Conservation (phyloP, 352 stramenopile genomes). For the Globisporangium takayamanum region DNA sequence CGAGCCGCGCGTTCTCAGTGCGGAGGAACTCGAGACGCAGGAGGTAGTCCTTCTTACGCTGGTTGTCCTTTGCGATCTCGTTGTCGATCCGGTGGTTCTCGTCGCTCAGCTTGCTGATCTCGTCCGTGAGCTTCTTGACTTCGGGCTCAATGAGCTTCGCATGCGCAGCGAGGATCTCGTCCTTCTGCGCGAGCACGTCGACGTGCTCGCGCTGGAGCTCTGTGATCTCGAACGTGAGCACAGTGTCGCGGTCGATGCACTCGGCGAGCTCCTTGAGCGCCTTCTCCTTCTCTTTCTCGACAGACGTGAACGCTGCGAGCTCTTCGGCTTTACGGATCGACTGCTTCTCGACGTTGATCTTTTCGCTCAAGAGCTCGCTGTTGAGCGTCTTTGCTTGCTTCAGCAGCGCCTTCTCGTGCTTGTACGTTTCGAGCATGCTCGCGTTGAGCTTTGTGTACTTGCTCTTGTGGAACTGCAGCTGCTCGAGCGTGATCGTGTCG, state of each 20-base stretch:
- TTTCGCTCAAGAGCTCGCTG: slow-evolving; percentile 75
- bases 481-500: slow-evolving; percentile 73
- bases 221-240: slow-evolving; percentile 83
- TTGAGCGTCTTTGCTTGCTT: slow-evolving; percentile 82
- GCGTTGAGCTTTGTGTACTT: slow-evolving; percentile 69
- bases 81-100: slow-evolving; percentile 61
- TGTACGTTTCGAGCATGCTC: slow-evolving; percentile 71
- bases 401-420: slow-evolving; percentile 74
- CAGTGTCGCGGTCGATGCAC: slow-evolving; percentile 69
- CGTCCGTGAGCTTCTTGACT: slow-evolving; percentile 58
- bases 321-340: slow-evolving; percentile 80
- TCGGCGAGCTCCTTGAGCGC: slow-evolving; percentile 73
- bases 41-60: slow-evolving; percentile 60
- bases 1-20: slow-evolving; percentile 55
- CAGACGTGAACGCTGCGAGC: slow-evolving; percentile 52
- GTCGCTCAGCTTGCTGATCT: slow-evolving; percentile 58
- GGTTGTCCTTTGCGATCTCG: slow-evolving; percentile 63
- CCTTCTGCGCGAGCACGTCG: slow-evolving; percentile 64
- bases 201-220: slow-evolving; percentile 81
- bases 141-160: slow-evolving; percentile 82
- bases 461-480: slow-evolving; percentile 78
- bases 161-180: slow-evolving; percentile 71
- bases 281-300: slow-evolving; percentile 80
- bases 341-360: slow-evolving; percentile 86
- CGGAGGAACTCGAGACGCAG: slow-evolving; percentile 51